phyloP scores from a whole-genome alignment of 208 protist species.

The Wallacemonas rigidus region DNA sequence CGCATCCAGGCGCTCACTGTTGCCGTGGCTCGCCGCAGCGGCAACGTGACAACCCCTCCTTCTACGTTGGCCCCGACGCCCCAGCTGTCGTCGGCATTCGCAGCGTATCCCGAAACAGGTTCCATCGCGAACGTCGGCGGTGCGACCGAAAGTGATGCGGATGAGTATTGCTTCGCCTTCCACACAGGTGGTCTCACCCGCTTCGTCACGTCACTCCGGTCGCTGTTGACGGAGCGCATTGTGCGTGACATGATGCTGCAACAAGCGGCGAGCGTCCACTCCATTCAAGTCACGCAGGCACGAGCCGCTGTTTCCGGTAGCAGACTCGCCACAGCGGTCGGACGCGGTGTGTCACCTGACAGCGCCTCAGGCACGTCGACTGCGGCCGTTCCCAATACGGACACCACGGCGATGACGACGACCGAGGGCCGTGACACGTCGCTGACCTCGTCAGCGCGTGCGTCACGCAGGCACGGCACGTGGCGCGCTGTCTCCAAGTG shows the following conservation, averaged over 20 bases:
- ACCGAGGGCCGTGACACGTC: too few species aligned
- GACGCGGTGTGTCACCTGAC: too few species aligned
- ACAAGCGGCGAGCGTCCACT: slow-evolving; percentile 10
- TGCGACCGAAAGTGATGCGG: neutral
- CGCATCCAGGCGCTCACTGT: slow-evolving; percentile 37
- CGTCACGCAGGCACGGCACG: neutral
- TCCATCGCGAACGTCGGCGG: neutral
- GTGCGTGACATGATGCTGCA: slow-evolving; percentile 20
- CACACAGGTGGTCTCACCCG: slow-evolving; percentile 35
- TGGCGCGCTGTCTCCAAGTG: slow-evolving; percentile 10
- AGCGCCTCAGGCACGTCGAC: too few species aligned
- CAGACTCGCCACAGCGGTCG: too few species aligned
- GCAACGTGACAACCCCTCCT: neutral
- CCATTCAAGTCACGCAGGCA: slow-evolving; percentile 11
- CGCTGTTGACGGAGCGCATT: neutral
- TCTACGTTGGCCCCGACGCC: neutral
- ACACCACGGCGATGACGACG: too few species aligned
- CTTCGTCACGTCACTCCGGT: slow-evolving; percentile 13
- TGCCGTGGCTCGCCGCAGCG: neutral
- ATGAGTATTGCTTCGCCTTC: slow-evolving; percentile 31
- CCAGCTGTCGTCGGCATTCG: neutral
- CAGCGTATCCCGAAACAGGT: too few species aligned
- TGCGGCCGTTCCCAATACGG: too few species aligned
- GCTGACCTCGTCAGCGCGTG: neutral
- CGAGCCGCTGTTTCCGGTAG: neutral